These are phyloP conservation scores for Lactarius vividus DNA, from an alignment of 768 basidiomycete genomes.

Conservation along the genomic window DNA sequence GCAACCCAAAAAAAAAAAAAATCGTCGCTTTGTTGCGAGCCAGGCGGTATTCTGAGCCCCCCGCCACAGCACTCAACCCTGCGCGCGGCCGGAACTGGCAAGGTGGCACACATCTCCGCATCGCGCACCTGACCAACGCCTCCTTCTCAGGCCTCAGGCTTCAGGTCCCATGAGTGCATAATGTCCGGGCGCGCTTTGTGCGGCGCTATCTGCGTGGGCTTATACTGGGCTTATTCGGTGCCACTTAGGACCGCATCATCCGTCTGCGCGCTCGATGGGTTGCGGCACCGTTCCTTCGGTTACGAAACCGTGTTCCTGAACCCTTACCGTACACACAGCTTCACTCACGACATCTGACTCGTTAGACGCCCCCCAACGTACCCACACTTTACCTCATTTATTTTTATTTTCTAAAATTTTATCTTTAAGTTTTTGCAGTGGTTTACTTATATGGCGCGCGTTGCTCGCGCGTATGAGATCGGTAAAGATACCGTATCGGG, in stretches of 20 bases:
- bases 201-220: slow-evolving; percentile 22
- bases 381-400: not conserved
- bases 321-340: not conserved
- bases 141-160: slow-evolving; percentile 14
- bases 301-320: slow-evolving; percentile 22
- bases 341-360: not conserved
- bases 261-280: slow-evolving; percentile 21
- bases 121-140: slow-evolving; percentile 23
- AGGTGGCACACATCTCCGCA: slow-evolving; percentile 24
- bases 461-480: slow-evolving; percentile 11
- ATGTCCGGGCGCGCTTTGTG: slow-evolving; percentile 20
- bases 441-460: not conserved
- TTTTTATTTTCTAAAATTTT: not conserved
- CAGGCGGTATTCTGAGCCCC: slow-evolving; percentile 14
- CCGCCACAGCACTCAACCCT: slow-evolving; percentile 8
- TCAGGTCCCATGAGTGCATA: slow-evolving; percentile 17
- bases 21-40: slow-evolving; percentile 12
- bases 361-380: slow-evolving; percentile 5
- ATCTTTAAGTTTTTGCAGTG: not conserved
- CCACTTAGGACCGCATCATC: slow-evolving; percentile 23
- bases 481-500: slow-evolving; percentile 1
- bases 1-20: not conserved
- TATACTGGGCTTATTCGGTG: slow-evolving; percentile 24
- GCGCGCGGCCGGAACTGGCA: slow-evolving; percentile 22
- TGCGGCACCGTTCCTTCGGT: slow-evolving; percentile 14